Evolutionary conservation across 208 protist genomes (phyloP).

Genomic region (Crithidia sp.): DNA sequence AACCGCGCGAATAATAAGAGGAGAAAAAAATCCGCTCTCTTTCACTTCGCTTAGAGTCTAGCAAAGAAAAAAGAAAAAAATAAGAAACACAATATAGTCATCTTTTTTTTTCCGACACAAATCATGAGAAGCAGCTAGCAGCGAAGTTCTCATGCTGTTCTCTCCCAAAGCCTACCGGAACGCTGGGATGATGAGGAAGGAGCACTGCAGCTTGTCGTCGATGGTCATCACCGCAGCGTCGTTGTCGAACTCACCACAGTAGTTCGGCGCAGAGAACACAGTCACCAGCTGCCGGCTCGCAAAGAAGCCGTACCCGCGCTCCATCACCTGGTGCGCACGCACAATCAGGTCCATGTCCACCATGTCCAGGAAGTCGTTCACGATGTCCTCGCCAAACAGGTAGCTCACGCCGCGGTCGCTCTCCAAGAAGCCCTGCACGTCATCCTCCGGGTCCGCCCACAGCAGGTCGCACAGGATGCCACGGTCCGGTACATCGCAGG

Average conservation of each 20-base stretch:
- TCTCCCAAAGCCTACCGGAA: constrained; percentile 30
- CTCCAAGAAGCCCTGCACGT: constrained; percentile 96
- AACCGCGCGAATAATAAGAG: background rate
- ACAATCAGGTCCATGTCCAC: constrained; percentile 99
- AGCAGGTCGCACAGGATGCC: constrained; percentile 99
- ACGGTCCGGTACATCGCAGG: constrained; percentile 99
- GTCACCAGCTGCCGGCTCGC: constrained; percentile 99
- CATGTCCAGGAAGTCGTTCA: constrained; percentile 98
- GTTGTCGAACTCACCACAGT: constrained; percentile 99
- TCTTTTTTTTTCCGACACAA: no score
- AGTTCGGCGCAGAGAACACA: constrained; percentile 99
- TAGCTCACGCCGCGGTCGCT: constrained; percentile 99
- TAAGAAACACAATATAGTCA: background rate
- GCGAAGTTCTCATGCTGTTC: constrained; percentile 29
- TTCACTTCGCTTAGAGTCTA: no score
- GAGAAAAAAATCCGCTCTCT: background rate
- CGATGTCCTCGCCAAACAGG: constrained; percentile 98
- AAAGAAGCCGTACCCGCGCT: constrained; percentile 99
- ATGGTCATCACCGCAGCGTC: constrained; percentile 97
- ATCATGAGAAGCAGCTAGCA: no score
- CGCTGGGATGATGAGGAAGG: constrained; percentile 92
- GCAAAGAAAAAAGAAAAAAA: background rate
- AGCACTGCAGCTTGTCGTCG: constrained; percentile 98
- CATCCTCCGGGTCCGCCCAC: constrained; percentile 97
- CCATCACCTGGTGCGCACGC: constrained; percentile 98